Conservation (phyloP, 208 protist genomes). For the Trypanosoma scelopori region DNA sequence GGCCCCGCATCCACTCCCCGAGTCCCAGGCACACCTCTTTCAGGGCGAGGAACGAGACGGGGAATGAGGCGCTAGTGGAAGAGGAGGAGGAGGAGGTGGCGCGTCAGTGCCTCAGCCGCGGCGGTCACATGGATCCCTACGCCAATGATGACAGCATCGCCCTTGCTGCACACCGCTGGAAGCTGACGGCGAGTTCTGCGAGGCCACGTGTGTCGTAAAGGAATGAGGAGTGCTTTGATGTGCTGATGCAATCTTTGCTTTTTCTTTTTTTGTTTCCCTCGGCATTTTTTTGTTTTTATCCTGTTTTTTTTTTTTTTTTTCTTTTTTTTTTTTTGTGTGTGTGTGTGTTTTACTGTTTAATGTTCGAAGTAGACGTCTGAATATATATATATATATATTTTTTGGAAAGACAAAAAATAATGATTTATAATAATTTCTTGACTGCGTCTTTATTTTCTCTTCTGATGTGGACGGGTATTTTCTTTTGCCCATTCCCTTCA, state of each 20-base stretch:
- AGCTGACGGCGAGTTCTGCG: neutral
- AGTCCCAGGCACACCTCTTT: neutral
- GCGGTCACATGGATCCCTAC: slow-evolving; percentile 12
- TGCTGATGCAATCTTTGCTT: too few species aligned
- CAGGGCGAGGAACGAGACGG: neutral
- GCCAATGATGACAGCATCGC: slow-evolving; percentile 1
- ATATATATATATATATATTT: neutral
- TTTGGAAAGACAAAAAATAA: too few species aligned
- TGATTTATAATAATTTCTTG: too few species aligned
- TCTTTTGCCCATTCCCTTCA: neutral
- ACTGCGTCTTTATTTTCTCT: too few species aligned
- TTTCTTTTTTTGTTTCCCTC: slow-evolving; percentile 2
- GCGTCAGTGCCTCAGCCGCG: neutral
- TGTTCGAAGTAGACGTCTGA: neutral
- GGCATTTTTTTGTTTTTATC: neutral
- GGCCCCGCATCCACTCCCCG: neutral
- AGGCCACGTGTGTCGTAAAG: neutral
- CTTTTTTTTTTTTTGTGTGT: neutral
- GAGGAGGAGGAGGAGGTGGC: neutral
- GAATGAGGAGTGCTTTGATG: neutral
- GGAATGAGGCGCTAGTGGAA: neutral
- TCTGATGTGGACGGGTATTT: too few species aligned
- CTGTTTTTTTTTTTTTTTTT: neutral
- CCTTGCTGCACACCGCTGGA: neutral
- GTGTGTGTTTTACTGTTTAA: neutral